Evolutionary conservation across 306 rosid genomes (phyloP), one percentile per base, ranked within the genome.

Genomic region (Crataegus laevigata): DNA sequence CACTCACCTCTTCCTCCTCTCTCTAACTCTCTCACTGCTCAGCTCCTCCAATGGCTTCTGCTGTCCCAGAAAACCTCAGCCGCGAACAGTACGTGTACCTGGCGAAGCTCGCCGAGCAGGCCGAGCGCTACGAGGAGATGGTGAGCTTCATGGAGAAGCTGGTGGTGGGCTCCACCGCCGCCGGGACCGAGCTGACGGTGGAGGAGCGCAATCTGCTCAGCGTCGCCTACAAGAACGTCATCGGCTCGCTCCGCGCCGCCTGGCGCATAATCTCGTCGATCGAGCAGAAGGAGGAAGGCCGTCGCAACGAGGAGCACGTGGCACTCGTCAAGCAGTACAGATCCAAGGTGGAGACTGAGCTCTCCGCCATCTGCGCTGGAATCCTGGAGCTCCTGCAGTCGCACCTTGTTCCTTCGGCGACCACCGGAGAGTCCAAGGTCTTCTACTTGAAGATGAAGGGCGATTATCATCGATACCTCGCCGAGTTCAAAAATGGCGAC

Each of bases 61-160:
- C 72, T 1, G 78, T 76, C 21, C 83, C 86, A 6, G 86, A 79
- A 38, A 83, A 64, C 60, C 83, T 83, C 13, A 71, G 30, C 72
- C 38, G 83, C 24, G 86, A 83, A 13, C 86, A 83, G 78, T 79
- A 83, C 68, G 83, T 83, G 8, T 83, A 83, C 75, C 25, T 83
- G 78, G 86, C 83, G 30, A 83, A 83, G 78, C 83, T 83, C 1
- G 77, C 86, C 36, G 86, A 83, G 83, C 86, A 83, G 50, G 86
- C 86, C 57, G 86, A 83, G 83, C 86, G 86, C 38, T 83, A 83
- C 63, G 86, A 83, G 78, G 86, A 83, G 81, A 83, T 83, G 86
- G 86, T 83, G 17, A 42, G 58, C 55, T 79, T 83, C 78, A 83
- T 83, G 86, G 86, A 79, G 83, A 83, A 83, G 81, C 86, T 83